Evolutionary conservation across 495 filamentous ascomycete species (phyloP).

Genomic region (Aspergillus diversus): DNA sequence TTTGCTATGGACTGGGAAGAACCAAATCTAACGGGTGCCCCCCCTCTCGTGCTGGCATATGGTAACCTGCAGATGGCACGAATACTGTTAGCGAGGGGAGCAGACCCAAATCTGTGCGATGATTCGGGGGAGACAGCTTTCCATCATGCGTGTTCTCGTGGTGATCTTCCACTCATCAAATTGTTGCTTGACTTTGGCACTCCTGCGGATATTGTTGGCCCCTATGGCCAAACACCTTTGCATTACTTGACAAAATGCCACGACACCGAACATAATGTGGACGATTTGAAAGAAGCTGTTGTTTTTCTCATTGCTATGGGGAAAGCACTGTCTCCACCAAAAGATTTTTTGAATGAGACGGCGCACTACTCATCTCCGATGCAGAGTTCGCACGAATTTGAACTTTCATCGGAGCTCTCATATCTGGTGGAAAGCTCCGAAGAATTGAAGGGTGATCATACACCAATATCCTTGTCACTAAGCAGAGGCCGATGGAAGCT

Average conservation of each 20-base stretch:
- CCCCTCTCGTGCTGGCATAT: slow-evolving; percentile 10
- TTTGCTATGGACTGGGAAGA: not conserved
- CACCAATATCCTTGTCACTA: too few relatives aligned
- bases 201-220: not conserved
- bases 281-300: not conserved
- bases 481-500: too few relatives aligned
- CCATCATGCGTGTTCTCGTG: slow-evolving; percentile 11
- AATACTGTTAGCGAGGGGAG: slow-evolving; percentile 11
- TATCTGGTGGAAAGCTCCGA: too few relatives aligned
- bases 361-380: too few relatives aligned
- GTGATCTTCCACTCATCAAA: slow-evolving; percentile 4
- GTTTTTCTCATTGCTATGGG: not conserved
- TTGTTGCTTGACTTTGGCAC: slow-evolving; percentile 10
- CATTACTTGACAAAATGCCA: not conserved
- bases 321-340: too few relatives aligned
- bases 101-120: not conserved
- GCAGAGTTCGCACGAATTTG: too few relatives aligned
- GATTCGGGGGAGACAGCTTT: slow-evolving; percentile 4
- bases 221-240: slow-evolving; percentile 1
- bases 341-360: too few relatives aligned
- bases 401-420: too few relatives aligned
- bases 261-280: not conserved
- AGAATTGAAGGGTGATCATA: too few relatives aligned
- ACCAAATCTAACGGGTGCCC: not conserved
- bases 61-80: not conserved